Evolutionary conservation across 1,284 basidiomycete genomes (phyloP), one percentile per base, ranked within the genome.

Genomic region (Mrakiaceae sp.): DNA sequence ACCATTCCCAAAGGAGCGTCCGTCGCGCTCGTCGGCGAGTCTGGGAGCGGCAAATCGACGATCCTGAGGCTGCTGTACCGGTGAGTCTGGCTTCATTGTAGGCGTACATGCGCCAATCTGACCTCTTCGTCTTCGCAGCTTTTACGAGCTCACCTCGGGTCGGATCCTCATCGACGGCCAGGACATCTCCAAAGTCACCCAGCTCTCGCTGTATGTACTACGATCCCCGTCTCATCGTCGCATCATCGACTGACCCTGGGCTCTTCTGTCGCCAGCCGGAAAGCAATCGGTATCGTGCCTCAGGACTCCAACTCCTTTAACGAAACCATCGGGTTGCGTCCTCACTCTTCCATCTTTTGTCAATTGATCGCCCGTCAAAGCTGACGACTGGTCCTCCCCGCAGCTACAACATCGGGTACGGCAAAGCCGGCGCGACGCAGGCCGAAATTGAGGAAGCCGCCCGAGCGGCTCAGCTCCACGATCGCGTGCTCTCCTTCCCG

Each of bases 251-350:
- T 27, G 27, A 27, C 27, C 27, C 27, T 27, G 27, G 27, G 27
- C 27, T 27, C 27, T 27, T 27, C 27, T 27, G 27, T 27, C 27
- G 27, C 27, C 27, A 27, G 27, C 27, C 27, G 27, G 27, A 82
- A 83, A 69, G 82, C 87, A 0, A 88, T 95, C 67, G 89, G 90
- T 39, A 86, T 87, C 46, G 86, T 91, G 6, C 88, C 89, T 2
- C 87, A 90, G 72, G 87, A 90, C 70, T 81, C 84, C 11, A 82
- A 88, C n/a, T 79, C 92, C 7, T 92, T 92, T 80, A 92, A 92
- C 74, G 80, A 86, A 5, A 87, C 81, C 71, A 86, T 90, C 67
- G 79, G 68, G 58, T 53, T 27, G 60, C 70, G 27, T 71, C 74
- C 2, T 69, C 70, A 3, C 71, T 73, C 60, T 70, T 72, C 58